Percentiles rank a stretch among this genome's conserved stretches.
Conservation (phyloP, 2,329 filamentous ascomycete species). For the Paramyrothecium sp. region DNA sequence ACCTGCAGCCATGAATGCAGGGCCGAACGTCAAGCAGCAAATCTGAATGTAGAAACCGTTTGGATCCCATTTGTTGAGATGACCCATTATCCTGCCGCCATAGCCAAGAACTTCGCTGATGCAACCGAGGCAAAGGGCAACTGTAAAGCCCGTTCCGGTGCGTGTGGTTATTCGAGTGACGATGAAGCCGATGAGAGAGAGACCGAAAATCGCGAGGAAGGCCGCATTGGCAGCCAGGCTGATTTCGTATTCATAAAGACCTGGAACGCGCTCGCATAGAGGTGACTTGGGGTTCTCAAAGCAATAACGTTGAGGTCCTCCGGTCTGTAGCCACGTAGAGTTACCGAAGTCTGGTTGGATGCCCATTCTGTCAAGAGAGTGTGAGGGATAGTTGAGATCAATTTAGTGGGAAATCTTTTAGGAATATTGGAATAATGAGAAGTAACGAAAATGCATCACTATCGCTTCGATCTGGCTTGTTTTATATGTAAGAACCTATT, state of each 20-base stretch:
- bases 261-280: background rate
- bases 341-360: background rate
- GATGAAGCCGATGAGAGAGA: slow-evolving; percentile 40
- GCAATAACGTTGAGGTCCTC: background rate
- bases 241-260: background rate
- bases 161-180: slow-evolving; percentile 37
- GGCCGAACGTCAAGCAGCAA: slow-evolving; percentile 58
- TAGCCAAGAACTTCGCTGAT: slow-evolving; percentile 57
- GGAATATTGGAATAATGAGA: background rate
- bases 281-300: background rate
- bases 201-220: slow-evolving; percentile 46
- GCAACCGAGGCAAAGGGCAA: slow-evolving; percentile 50
- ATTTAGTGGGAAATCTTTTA: background rate
- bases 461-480: background rate
- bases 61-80: slow-evolving; percentile 45
- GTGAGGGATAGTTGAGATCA: background rate
- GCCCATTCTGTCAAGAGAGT: background rate
- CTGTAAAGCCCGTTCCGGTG: slow-evolving; percentile 44
- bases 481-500: background rate
- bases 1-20: slow-evolving; percentile 60
- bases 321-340: background rate
- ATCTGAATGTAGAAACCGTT: slow-evolving; percentile 52
- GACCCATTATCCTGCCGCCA: slow-evolving; percentile 50
- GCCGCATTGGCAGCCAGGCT: slow-evolving; percentile 39
- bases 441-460: background rate